These are phyloP conservation scores for Stephanodiscus minutulus DNA, from an alignment of 108 stramenopile genomes.

Conservation along the genomic window DNA sequence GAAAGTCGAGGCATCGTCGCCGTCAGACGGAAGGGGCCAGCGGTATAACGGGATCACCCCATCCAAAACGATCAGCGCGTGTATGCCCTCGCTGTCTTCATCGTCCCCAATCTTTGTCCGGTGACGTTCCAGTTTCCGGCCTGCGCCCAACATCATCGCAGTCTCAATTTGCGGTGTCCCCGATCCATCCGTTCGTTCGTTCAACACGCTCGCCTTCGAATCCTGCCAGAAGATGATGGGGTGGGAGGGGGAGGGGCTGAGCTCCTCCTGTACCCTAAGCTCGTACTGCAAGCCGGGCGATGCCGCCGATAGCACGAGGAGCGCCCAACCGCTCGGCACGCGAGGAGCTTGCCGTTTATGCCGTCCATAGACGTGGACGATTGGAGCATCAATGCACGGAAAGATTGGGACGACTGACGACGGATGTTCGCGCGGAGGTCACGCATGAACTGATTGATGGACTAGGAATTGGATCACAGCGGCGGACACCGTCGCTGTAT, in stretches of 20 bases:
- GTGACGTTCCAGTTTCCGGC: background rate
- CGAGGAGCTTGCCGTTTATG: slow-evolving; percentile 48
- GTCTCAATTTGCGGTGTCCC: slow-evolving; percentile 26
- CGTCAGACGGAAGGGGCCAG: background rate
- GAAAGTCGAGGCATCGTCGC: slow-evolving; percentile 20
- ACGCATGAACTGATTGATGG: slow-evolving; percentile 3
- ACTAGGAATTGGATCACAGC: background rate
- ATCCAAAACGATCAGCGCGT: slow-evolving; percentile 67
- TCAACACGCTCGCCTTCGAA: slow-evolving; percentile 11
- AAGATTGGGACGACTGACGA: slow-evolving; percentile 32
- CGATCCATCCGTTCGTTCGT: slow-evolving; percentile 32
- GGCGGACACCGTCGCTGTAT: too few relatives aligned
- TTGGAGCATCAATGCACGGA: slow-evolving; percentile 15
- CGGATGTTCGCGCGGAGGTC: slow-evolving; percentile 13
- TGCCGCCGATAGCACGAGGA: slow-evolving; percentile 33
- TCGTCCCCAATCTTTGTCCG: background rate
- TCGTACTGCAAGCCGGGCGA: slow-evolving; percentile 64
- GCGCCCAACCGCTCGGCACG: slow-evolving; percentile 68
- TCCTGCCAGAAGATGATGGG: slow-evolving; percentile 71
- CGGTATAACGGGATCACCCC: slow-evolving; percentile 68
- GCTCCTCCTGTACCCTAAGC: slow-evolving; percentile 48
- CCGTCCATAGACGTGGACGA: slow-evolving; percentile 19
- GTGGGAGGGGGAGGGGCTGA: slow-evolving; percentile 64
- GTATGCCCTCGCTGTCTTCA: slow-evolving; percentile 41
- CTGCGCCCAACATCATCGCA: background rate